phyloP scores from a whole-genome alignment of 169 alveolate genomes.

The Theileria sp. region DNA sequence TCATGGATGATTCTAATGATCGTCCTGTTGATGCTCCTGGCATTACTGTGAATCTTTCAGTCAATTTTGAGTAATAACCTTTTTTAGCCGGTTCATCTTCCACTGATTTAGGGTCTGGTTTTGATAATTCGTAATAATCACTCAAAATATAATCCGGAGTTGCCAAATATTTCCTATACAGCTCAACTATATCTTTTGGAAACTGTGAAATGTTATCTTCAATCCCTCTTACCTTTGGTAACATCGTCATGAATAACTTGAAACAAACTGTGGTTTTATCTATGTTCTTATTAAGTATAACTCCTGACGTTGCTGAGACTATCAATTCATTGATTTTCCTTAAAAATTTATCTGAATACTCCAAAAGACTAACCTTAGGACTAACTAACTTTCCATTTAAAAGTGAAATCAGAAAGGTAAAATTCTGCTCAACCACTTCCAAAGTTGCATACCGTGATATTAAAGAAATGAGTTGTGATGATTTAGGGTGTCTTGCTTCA shows the following conservation, averaged over 20 bases:
- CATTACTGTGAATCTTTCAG: conserved; percentile 27
- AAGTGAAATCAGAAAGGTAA: conserved; percentile 25
- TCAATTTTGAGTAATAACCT: conserved; percentile 6
- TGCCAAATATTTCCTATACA: neutral
- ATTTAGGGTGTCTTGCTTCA: conserved; percentile 51
- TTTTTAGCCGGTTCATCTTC: neutral
- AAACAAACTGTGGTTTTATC: conserved; percentile 13
- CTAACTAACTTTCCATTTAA: conserved; percentile 33
- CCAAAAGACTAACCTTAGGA: conserved; percentile 19
- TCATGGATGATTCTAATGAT: conserved; percentile 15
- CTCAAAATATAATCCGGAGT: neutral
- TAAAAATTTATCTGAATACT: conserved; percentile 37
- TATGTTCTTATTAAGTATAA: conserved; percentile 20
- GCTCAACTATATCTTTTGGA: neutral
- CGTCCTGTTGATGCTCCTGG: conserved; percentile 60
- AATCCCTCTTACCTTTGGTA: conserved; percentile 7
- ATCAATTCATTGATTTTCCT: conserved; percentile 29
- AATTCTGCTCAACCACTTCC: conserved; percentile 20
- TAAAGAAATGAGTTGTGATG: conserved; percentile 19
- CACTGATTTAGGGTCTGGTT: neutral
- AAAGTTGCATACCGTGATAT: conserved; percentile 32
- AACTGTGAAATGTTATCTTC: neutral
- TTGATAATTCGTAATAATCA: neutral
- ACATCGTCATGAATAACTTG: conserved; percentile 9
- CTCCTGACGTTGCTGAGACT: conserved; percentile 27